Conservation (phyloP, 768 basidiomycete species). For the Leccinum aurantiacum region DNA sequence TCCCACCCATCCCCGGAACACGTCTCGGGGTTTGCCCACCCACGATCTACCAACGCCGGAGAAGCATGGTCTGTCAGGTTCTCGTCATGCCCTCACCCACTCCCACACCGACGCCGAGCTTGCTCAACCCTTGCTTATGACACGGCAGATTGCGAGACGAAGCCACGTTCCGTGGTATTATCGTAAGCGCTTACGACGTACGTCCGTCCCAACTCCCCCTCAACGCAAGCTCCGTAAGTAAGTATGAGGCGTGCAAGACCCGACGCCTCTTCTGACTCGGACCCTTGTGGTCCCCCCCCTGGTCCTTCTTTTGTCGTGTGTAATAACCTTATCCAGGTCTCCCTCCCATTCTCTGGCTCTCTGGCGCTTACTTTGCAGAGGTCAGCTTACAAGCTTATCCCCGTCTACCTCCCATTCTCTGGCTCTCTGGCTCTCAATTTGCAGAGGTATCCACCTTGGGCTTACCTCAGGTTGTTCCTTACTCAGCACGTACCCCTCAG, state of each 20-base stretch:
- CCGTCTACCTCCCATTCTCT: background rate
- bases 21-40: background rate
- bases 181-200: background rate
- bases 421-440: background rate
- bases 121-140: background rate
- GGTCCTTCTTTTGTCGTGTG: background rate
- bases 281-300: background rate
- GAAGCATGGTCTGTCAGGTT: background rate
- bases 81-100: background rate
- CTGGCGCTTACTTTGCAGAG: background rate
- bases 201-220: background rate
- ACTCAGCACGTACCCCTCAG: background rate
- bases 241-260: background rate
- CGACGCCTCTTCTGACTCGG: background rate
- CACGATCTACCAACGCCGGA: background rate
- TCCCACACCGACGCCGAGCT: background rate
- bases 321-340: background rate
- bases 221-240: background rate
- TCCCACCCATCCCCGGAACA: background rate
- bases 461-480: background rate
- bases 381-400: no score
- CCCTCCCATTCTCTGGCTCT: background rate
- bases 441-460: background rate
- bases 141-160: background rate
- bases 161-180: background rate